Conservation (phyloP, 306 rosid species). For the Vigna nakashimae region DNA sequence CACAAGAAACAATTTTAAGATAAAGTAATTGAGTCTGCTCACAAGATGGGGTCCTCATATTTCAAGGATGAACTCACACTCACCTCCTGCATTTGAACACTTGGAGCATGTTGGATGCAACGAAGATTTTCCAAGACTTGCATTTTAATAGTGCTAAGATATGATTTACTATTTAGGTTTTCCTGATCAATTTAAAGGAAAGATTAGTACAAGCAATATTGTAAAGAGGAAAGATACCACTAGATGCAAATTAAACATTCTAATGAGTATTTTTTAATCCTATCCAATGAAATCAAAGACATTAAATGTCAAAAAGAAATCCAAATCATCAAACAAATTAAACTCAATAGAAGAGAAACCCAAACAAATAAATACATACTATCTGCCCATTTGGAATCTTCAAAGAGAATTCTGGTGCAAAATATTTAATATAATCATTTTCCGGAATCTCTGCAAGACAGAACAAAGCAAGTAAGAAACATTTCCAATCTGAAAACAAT, state of each 20-base stretch:
- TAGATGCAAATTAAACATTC: constrained; percentile 22
- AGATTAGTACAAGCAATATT: constrained; percentile 26
- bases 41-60: constrained; percentile 1
- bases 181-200: constrained; percentile 62
- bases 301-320: constrained; percentile 10
- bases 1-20: neutral
- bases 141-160: constrained; percentile 84
- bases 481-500: constrained; percentile 16
- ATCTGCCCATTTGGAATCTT: constrained; percentile 87
- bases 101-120: constrained; percentile 91
- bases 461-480: constrained; percentile 13
- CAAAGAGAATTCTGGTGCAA: constrained; percentile 85
- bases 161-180: constrained; percentile 90
- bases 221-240: constrained; percentile 23
- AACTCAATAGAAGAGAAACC: constrained; percentile 24
- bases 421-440: constrained; percentile 87
- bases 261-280: neutral
- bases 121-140: constrained; percentile 97
- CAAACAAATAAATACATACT: constrained; percentile 56
- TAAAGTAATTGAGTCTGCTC: neutral
- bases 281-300: constrained; percentile 29
- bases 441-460: constrained; percentile 92
- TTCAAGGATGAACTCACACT: constrained; percentile 54
- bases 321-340: constrained; percentile 19
- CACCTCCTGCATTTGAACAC: constrained; percentile 99